A percentile compares a stretch with the other conserved stretches of the same genome.
Evolutionary conservation across 2,329 filamentous ascomycete genomes (phyloP).

Genomic region (Ceratocystis cacaofunesta): DNA sequence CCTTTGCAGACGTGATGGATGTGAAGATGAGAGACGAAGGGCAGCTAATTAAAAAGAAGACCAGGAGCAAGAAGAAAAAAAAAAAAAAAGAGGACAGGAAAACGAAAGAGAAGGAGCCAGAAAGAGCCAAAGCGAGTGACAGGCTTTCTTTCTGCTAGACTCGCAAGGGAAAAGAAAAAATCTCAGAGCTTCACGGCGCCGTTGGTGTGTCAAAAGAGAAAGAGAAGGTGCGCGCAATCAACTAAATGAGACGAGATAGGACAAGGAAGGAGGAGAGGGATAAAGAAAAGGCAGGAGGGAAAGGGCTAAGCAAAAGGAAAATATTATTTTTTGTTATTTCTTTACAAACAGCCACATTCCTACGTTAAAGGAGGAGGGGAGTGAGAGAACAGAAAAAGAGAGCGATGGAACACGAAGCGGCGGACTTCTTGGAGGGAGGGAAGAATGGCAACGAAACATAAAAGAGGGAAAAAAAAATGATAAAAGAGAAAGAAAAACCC

Average conservation of each 20-base stretch:
- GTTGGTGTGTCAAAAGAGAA: background rate
- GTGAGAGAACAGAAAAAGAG: background rate
- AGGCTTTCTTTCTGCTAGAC: background rate
- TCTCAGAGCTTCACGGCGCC: background rate
- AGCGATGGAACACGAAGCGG: background rate
- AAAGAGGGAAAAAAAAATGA: slow-evolving; percentile 18
- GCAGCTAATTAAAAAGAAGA: too few species aligned
- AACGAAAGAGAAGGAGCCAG: background rate
- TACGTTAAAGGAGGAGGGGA: slow-evolving; percentile 7
- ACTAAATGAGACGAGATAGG: background rate
- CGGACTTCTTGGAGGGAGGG: background rate
- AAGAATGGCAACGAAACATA: slow-evolving; percentile 2
- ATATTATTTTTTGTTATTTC: background rate
- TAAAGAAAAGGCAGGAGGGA: slow-evolving; percentile 9
- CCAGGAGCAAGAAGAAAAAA: background rate
- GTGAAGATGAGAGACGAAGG: background rate
- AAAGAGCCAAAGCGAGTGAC: background rate
- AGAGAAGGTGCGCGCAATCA: background rate
- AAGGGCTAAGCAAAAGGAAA: slow-evolving; percentile 7
- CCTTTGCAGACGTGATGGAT: background rate
- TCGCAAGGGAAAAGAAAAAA: background rate
- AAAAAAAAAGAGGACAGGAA: background rate
- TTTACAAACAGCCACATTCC: slow-evolving; percentile 6
- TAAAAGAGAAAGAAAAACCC: background rate
- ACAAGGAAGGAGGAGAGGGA: slow-evolving; percentile 5